phyloP scores from a whole-genome alignment of 2,329 filamentous ascomycete species.

The Fonsecaea nubica region DNA sequence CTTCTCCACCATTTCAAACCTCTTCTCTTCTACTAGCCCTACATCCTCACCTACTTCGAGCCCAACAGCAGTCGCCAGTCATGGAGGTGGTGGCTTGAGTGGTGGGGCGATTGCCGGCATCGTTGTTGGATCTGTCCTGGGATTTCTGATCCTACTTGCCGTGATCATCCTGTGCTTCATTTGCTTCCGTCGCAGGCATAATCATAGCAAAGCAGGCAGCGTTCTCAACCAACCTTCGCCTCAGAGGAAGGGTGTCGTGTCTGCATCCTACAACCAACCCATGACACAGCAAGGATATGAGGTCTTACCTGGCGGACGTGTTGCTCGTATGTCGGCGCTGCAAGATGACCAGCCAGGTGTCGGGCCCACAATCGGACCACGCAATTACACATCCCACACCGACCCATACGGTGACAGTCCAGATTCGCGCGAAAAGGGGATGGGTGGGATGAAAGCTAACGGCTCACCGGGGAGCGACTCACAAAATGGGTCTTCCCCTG shows the following conservation, averaged over 20 bases:
- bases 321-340: conserved; percentile 93
- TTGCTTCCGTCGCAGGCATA: conserved; percentile 62
- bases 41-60: conserved; percentile 72
- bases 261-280: conserved; percentile 51
- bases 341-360: conserved; percentile 63
- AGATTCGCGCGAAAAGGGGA: conserved; percentile 65
- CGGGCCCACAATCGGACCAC: conserved; percentile 47
- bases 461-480: conserved; percentile 91
- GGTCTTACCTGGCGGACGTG: conserved; percentile 82
- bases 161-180: conserved; percentile 67
- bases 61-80: conserved; percentile 56
- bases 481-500: conserved; percentile 75
- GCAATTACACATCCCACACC: conserved; percentile 63
- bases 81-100: conserved; percentile 63
- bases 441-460: conserved; percentile 65
- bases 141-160: conserved; percentile 70
- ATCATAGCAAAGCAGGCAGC: conserved; percentile 69
- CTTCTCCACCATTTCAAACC: conserved; percentile 65
- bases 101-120: conserved; percentile 92
- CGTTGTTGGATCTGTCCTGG: conserved; percentile 79
- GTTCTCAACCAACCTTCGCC: conserved; percentile 91
- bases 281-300: conserved; percentile 64
- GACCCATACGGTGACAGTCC: conserved; percentile 76
- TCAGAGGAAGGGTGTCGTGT: conserved; percentile 52
- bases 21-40: conserved; percentile 67